Base-by-base conservation (phyloP, 2,329 filamentous ascomycete species). In the Ramichloridium luteum region DNA sequence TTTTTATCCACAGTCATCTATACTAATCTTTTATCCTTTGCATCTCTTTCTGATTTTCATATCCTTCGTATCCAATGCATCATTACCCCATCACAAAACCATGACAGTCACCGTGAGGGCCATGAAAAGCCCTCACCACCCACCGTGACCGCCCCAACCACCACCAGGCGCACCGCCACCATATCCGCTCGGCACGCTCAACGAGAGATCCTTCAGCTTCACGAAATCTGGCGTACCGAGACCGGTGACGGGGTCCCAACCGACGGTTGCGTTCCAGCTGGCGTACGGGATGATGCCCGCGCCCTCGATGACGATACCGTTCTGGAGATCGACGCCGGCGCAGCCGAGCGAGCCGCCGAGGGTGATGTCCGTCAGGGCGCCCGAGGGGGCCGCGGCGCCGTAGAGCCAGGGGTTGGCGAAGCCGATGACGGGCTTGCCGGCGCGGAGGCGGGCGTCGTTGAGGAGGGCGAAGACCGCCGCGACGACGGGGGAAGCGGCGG, bases 341-440 rank as follows among this genome's bases (percentile, higher is more conserved):
- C 45, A 47, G 12, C 46, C 45, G 4, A 36, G 15, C 1, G 39
- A 27, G 12, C 28, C 35, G n/a, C 60, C 60, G 17, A 45, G 46
- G 12, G 42, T 59, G 45, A 53, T 60, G 39, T 74, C 70, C 2
- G 55, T 68, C 12, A 72, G 55, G 0, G 56, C 65, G 8, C 8
- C 8, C 37, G 56, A 47, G 8, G 44, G 49, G 17, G 62, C 51
- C 2, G 53, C 54, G 5, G 30, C 13, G 6, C 54, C 56, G 47
- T 75, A 76, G 3, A 75, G 46, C 66, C 67, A 71, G 0, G 70
- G 72, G 41, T 77, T 75, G 22, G 74, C 39, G 55, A 71, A 75
- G 10, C 60, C 59, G 2, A 62, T 40, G 6, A 49, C 35, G 0
- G 63, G 51, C 47, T 67, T 62, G 3, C 66, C 65, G 2, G 53